Base-by-base conservation (phyloP, 2,329 filamentous ascomycete genomes). In the Pseudopyrenochaeta lycopersici region DNA sequence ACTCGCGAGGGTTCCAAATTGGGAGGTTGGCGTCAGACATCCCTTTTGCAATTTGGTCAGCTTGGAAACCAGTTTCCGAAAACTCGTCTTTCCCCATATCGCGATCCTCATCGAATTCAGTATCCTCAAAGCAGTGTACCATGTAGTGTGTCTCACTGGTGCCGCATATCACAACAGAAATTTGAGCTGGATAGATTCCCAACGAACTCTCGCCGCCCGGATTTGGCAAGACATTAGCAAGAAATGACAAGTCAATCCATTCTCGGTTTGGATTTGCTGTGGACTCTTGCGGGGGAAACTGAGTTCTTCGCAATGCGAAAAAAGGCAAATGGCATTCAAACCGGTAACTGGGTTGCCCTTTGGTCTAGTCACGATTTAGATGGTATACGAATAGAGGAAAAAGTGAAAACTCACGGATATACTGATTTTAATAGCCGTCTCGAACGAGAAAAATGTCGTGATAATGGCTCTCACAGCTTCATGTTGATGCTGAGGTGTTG, bases 1-100 rank as follows among this genome's bases (percentile, higher is more conserved):
- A 58, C 41, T 52, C 52, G 7, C 48, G 47, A 3, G 55, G 48
- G 14, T 55, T 38, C 47, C 48, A 46, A 14, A 58, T 45, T 7
- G 46, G 27, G 6, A 21, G 10, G 6, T 51, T 20, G 2, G 48
- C 49, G 20, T 47, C 38, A 5, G 30, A n/a, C n/a, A 46, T 20
- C 2, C 40, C 47, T 30, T 17, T 40, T 0, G 47, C 32, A 3
- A 51, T 40, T 17, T 48, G 38, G 36, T 55, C 52, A 1, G 33
- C n/a, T 20, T 42, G 46, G 15, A 15, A 33, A 4, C 31, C 29
- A 1, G 12, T 15, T 2, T 17, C 6, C 4, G 31, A 21, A 1
- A 21, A 21, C 7, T 48, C 45, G 18, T 51, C 36, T 17, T 36
- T 7, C 17, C 33, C 33, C n/a, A 36, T 36, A 6, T 20, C 33